phyloP scores from a whole-genome alignment of 2,329 filamentous ascomycete species.

The Trichothecium sympodiale region DNA sequence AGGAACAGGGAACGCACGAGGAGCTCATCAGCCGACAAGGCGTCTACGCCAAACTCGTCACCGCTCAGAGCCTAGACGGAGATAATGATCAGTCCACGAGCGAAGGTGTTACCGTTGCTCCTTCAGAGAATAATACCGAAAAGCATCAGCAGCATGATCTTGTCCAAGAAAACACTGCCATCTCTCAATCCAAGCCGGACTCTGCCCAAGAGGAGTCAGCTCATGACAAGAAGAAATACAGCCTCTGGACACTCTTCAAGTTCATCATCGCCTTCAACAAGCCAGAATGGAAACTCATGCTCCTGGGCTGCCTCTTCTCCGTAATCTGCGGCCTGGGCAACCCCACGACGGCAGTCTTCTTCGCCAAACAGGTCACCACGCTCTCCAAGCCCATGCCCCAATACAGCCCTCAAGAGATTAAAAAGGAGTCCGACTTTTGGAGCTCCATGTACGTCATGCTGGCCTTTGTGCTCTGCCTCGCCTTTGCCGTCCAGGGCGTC shows the following conservation, averaged over 20 bases:
- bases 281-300: constrained; percentile 62
- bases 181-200: constrained; percentile 1
- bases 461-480: constrained; percentile 30
- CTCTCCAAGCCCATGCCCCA: background rate
- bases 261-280: constrained; percentile 73
- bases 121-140: too few relatives aligned
- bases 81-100: too few relatives aligned
- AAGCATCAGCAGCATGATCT: too few relatives aligned
- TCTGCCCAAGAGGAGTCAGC: too few relatives aligned
- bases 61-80: background rate
- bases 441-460: constrained; percentile 41
- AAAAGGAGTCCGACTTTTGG: constrained; percentile 36
- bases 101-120: too few relatives aligned
- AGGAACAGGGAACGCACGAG: constrained; percentile 49
- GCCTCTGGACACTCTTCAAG: constrained; percentile 65
- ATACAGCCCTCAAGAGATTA: constrained; percentile 11
- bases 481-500: constrained; percentile 29
- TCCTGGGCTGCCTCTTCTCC: constrained; percentile 60
- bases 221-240: constrained; percentile 40
- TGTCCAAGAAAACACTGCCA: too few relatives aligned
- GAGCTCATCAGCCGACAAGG: constrained; percentile 22
- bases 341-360: constrained; percentile 38
- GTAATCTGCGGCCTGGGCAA: constrained; percentile 74
- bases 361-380: constrained; percentile 2
- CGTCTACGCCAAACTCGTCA: constrained; percentile 1